Evolutionary conservation across 2,329 filamentous ascomycete species (phyloP).

Genomic region (Alternaria arborescens): DNA sequence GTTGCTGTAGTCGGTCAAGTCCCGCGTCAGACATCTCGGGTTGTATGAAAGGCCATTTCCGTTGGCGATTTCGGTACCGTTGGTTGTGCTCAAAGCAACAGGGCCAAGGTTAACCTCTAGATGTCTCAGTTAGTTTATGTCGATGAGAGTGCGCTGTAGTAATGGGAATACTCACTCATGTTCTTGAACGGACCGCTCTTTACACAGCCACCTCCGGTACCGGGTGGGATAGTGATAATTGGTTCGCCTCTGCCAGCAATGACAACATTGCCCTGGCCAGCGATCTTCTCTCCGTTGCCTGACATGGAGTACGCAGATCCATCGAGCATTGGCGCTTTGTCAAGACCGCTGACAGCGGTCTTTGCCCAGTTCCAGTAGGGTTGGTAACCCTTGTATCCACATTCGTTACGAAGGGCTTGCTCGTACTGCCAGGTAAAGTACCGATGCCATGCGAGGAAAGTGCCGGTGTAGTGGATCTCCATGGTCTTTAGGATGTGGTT

Average conservation of each 20-base stretch:
- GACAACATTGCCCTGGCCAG: constrained; percentile 39
- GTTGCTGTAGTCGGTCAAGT: constrained; percentile 36
- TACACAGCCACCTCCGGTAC: constrained; percentile 65
- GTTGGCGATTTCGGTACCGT: constrained; percentile 39
- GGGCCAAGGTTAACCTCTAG: constrained; percentile 28
- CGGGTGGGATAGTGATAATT: constrained; percentile 54
- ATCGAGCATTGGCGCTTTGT: constrained; percentile 62
- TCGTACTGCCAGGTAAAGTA: constrained; percentile 54
- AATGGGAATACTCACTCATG: constrained; percentile 14
- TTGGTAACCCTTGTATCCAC: constrained; percentile 52
- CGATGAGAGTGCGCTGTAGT: no score
- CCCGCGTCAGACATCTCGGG: constrained; percentile 38
- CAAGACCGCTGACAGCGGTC: constrained; percentile 55
- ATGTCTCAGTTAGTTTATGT: no score
- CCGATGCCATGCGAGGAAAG: constrained; percentile 50
- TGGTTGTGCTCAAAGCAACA: constrained; percentile 18
- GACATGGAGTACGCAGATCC: constrained; percentile 59
- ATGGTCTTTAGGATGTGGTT: constrained; percentile 49
- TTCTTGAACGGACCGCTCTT: constrained; percentile 61
- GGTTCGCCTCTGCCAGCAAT: constrained; percentile 27
- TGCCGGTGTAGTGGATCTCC: constrained; percentile 47
- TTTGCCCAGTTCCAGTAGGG: constrained; percentile 65
- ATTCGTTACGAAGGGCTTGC: constrained; percentile 52
- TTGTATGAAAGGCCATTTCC: constrained; percentile 28
- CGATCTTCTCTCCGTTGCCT: constrained; percentile 56